Base-by-base conservation (phyloP, 179 eudicot genomes). In the Corrigiola litoralis region DNA sequence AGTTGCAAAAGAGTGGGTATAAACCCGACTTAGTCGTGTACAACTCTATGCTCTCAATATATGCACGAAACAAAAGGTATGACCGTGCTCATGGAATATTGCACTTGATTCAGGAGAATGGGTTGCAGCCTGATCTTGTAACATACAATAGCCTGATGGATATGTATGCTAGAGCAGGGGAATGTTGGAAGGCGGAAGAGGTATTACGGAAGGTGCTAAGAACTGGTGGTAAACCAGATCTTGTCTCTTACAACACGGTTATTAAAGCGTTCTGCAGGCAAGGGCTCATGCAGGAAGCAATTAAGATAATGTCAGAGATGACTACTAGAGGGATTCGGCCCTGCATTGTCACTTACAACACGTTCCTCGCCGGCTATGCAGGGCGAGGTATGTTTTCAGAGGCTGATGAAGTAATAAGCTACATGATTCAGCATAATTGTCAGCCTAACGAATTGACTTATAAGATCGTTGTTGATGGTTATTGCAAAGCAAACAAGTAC, bases 131-230 rank as follows among this genome's bases (percentile, higher is more conserved):
- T 0, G 90, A 90, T 77, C 78, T 92, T 12, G 82, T 89, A 27
- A 92, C 98, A 41, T 84, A 85, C 63, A 92, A 92, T 49, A 87
- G 84, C 66, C 66, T 92, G 60, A 92, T 92, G 86, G 98, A 89
- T 72, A 84, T 89, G 92, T 76, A 92, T 61, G 98, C 98, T 8
- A 80, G 84, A 61, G 69, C 84, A 0, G 92, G 95, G 12, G 87
- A 87, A 25, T 87, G 95, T 67, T 89, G 92, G 91, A 90, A 85
- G 73, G 98, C 98, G 2, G 92, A 87, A 44, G 95, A 89, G 67
- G 70, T 89, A 28, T 71, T 92, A 53, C 80, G 77, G 51, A 59
- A 69, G 16, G 60, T 92, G 10, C 79, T 79, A 23, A 74, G 69
- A 48, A 55, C 63, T 3, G 82, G 90, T 25, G 80, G 78, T 46